Base-by-base conservation (phyloP, 495 filamentous ascomycete species). In the Trichoderma asperelloides region DNA sequence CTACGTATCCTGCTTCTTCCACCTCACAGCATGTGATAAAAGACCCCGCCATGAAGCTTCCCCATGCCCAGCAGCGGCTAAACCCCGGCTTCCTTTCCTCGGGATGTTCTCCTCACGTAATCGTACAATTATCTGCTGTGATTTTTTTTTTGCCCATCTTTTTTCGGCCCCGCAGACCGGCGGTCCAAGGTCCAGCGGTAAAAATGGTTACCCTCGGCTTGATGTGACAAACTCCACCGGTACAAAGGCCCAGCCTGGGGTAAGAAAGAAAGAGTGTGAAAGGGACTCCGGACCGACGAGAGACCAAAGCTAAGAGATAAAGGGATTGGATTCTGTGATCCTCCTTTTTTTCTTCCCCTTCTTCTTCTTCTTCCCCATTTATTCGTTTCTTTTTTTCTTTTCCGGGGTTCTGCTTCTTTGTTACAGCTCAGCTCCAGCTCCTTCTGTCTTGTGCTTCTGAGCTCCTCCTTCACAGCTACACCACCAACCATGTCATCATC, bases 381-480 rank as follows among this genome's bases (percentile, higher is more conserved):
- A 15, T 23, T 41, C 16, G n/a, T 16, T 41, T n/a, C 2, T 27
- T 64, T 5, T 27, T 64, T 27, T 16, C 5, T 64, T n/a, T 11
- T n/a, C 62, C 8, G 5, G 6, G 3, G 23, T 28, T 64, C 30
- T 41, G 11, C 62, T 60, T 13, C 11, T 27, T 60, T 13, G 9
- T 27, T 28, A 11, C 25, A 27, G 6, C 23, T 15, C 23, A 15
- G 8, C 16, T 30, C 25, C n/a, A n/a, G n/a, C n/a, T n/a, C n/a
- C n/a, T 3, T 60, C 21, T 39, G 13, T 5, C 39, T 93, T 93
- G 90, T 86, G 9, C 13, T 28, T 23, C 23, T 57, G n/a, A 57
- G 18, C 49, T 57, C 55, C 12, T 30, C n/a, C n/a, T 28, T 30
- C 55, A 25, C 25, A 21, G n/a, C 47, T 51, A 23, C 47, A 51